These are phyloP conservation scores for Fusarium lyarnte DNA, from an alignment of 2,329 filamentous ascomycete species.

Conservation along the genomic window DNA sequence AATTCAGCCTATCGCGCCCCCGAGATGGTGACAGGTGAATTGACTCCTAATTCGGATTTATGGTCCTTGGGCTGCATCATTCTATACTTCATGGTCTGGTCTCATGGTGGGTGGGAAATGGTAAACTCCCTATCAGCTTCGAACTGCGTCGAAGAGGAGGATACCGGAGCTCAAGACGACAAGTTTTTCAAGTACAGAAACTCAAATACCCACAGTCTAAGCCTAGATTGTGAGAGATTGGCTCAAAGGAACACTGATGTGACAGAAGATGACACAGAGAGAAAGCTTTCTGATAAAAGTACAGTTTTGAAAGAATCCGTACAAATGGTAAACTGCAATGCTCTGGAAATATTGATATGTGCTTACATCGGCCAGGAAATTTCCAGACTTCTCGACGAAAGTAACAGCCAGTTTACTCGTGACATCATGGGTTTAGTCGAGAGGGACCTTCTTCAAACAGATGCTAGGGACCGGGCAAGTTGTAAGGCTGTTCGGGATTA, in stretches of 20 bases:
- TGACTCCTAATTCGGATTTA: not conserved
- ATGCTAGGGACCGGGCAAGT: not conserved
- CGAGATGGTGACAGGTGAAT: accelerated
- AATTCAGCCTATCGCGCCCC: not conserved
- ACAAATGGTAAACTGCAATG: not conserved
- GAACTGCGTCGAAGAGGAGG: not conserved
- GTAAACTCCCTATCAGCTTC: not conserved
- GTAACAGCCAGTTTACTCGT: not conserved
- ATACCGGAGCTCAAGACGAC: not conserved
- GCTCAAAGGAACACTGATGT: no score
- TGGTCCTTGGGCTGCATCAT: not conserved
- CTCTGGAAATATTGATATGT: no score
- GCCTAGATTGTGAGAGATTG: no score
- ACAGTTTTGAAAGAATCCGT: not conserved
- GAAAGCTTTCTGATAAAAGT: not conserved
- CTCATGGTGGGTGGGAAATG: not conserved
- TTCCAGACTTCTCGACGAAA: not conserved
- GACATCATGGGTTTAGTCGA: not conserved
- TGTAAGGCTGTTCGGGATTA: not conserved
- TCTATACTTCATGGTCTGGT: not conserved
- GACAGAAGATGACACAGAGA: no score
- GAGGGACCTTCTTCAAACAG: not conserved
- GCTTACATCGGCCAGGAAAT: not conserved
- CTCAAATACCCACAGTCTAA: no score
- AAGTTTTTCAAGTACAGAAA: not conserved